Base-by-base conservation (phyloP, 2,329 filamentous ascomycete species). In the Fusarium bactridioides region DNA sequence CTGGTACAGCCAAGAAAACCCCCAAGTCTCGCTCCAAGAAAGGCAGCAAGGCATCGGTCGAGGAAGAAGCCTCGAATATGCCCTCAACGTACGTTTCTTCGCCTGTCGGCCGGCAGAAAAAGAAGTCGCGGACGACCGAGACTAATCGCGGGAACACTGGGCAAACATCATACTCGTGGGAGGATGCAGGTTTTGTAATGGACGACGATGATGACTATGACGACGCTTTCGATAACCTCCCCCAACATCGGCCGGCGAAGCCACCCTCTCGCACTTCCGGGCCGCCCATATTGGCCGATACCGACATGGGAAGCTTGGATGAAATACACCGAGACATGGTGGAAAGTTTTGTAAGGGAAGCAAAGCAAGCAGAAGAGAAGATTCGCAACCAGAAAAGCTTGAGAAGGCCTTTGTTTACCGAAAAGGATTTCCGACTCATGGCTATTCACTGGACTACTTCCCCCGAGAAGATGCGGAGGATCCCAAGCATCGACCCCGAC, bases 361-460 rank as follows among this genome's bases (percentile, higher is more conserved):
- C 92, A 2, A 90, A 88, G 75, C 80, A 81, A 25, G 61, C 89
- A 21, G 89, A 92, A 74, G 88, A 91, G 74, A 83, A 85, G 3
- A 84, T 95, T 29, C 87, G 91, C 74, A 88, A 89, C 69, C 84
- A 84, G 29, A 88, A 88, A 56, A 83, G 84, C 9, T 80, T 92
- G 37, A 86, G 88, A 13, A 83, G 85, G 27, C 86, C 87, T 8
- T 83, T 91, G 2, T 96, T 96, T 78, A 90, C 89, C 0, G 91
- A 94, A 67, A 86, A 85, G 27, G 86, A 93, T 19, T 86, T 94
- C 56, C 89, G 91, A 40, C 88, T 92, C 73, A 95, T 96, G 92
- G 91, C 89, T 18, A 89, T 94, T 55, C 81, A 85, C 38, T 92
- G 92, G 85, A 93, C 92, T 2, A 85, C 83, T 12, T 89, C 85